Percentiles rank a stretch among this genome's conserved stretches.
Evolutionary conservation across 768 basidiomycete genomes (phyloP).

Genomic region (Auricularia auricula-judae): DNA sequence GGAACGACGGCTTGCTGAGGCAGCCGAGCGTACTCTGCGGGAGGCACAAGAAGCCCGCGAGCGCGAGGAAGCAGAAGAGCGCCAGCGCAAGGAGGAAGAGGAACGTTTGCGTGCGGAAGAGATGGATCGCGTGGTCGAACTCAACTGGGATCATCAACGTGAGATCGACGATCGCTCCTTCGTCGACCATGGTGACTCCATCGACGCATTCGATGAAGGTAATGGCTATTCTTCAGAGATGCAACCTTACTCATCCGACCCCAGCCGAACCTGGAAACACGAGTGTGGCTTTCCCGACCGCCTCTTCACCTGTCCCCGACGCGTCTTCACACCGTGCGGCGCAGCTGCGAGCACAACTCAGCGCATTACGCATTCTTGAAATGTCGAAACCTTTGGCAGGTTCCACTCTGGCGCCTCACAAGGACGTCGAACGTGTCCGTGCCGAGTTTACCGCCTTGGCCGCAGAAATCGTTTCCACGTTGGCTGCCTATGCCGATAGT

Average conservation of each 20-base stretch:
- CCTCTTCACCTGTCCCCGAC: neutral
- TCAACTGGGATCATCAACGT: neutral
- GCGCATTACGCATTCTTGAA: neutral
- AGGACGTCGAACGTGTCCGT: slow-evolving; percentile 37
- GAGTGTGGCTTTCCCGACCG: neutral
- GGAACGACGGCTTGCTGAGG: too few species aligned
- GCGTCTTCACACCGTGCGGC: neutral
- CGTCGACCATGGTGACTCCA: neutral
- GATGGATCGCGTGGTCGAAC: neutral
- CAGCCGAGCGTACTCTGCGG: slow-evolving; percentile 13
- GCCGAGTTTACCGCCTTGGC: slow-evolving; percentile 34
- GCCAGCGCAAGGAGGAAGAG: slow-evolving; percentile 22
- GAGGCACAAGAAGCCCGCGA: slow-evolving; percentile 16
- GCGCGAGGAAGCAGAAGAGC: neutral
- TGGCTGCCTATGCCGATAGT: slow-evolving; percentile 27
- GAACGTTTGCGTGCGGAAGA: slow-evolving; percentile 2
- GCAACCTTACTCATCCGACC: neutral
- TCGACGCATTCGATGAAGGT: neutral
- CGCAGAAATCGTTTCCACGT: slow-evolving; percentile 36
- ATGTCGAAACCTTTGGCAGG: neutral
- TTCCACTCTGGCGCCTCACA: slow-evolving; percentile 37
- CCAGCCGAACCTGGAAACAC: neutral
- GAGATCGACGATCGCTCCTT: neutral
- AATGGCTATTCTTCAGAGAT: neutral
- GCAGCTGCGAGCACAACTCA: neutral